Base-by-base conservation (phyloP, 768 basidiomycete species). In the Royoungia palumana region DNA sequence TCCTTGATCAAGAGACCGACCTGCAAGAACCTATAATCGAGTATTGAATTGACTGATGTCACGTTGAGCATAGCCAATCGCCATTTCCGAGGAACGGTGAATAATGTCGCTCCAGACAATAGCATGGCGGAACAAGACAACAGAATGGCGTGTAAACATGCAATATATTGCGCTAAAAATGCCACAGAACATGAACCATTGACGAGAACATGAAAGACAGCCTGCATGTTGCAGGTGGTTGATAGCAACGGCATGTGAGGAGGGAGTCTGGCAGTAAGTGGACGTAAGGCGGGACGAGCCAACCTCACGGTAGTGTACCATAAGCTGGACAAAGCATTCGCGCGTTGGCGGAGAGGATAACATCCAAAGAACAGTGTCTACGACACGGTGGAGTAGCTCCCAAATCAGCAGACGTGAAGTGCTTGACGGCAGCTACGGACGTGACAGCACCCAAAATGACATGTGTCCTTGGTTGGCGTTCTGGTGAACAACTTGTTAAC, bases 51-150 rank as follows among this genome's bases (percentile, higher is more conserved):
- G 32, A 25, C 16, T 40, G 44, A 16, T 37, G 44, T 32, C 25
- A 59, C n/a, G 42, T 52, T 28, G 53, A 41, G 50, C 58, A 60
- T 53, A 56, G 60, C 51, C 59, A 43, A 16, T 14, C 20, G 20
- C 41, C 35, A 60, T 62, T 46, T 62, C 56, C 53, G 59, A 38
- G 39, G 30, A 21, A 19, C 22, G 28, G 37, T 30, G 35, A 48
- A 17, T 43, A 35, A 52, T 22, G 12, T 24, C 20, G 6, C 21
- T 19, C 9, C 24, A 21, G 17, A 5, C 20, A 20, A 19, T 30
- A 16, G 27, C 17, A n/a, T 8, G 32, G 8, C 46, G 28, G 17
- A 49, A 44, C 28, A 14, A 47, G 27, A 49, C 27, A 35, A 14
- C 6, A 16, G 27, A 24, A 49, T 34, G 28, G 27, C 41, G 47